phyloP scores from a whole-genome alignment of 768 basidiomycete species.

The Boletus rubescentipes region DNA sequence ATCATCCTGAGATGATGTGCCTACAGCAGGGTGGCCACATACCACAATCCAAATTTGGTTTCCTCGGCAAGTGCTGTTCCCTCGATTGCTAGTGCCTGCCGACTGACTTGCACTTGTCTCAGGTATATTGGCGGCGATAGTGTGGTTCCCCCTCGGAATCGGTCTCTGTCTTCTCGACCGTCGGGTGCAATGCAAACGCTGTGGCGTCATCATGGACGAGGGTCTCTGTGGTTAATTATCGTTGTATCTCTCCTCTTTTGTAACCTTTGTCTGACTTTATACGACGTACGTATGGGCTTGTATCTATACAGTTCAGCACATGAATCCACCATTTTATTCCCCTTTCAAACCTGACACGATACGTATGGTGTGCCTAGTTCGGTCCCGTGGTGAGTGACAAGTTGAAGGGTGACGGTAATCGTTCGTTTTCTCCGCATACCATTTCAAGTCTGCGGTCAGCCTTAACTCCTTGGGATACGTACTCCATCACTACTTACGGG shows the following conservation, averaged over 20 bases:
- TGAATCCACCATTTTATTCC: constrained; percentile 1
- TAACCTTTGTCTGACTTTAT: neutral
- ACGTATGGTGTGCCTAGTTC: too few species aligned
- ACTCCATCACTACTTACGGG: too few species aligned
- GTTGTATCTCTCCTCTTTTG: neutral
- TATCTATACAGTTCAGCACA: constrained; percentile 10
- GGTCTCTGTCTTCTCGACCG: constrained; percentile 77
- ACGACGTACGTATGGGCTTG: constrained; percentile 6
- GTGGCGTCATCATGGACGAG: constrained; percentile 39
- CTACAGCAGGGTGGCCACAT: constrained; percentile 75
- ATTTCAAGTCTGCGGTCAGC: too few species aligned
- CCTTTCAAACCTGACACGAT: neutral
- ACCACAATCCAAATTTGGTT: constrained; percentile 59
- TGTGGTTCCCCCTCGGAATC: constrained; percentile 87
- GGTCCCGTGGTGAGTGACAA: too few species aligned
- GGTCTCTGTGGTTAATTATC: constrained; percentile 33
- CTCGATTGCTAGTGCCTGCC: neutral
- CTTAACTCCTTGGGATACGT: too few species aligned
- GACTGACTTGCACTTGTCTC: neutral
- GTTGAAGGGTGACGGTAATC: too few species aligned
- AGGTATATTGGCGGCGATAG: constrained; percentile 79
- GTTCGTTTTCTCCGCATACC: too few species aligned
- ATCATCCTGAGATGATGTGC: constrained; percentile 83
- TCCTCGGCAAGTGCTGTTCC: constrained; percentile 54
- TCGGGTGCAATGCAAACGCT: constrained; percentile 60